These are phyloP conservation scores for Suillus hirtellus DNA, from an alignment of 768 basidiomycete genomes.

Conservation along the genomic window DNA sequence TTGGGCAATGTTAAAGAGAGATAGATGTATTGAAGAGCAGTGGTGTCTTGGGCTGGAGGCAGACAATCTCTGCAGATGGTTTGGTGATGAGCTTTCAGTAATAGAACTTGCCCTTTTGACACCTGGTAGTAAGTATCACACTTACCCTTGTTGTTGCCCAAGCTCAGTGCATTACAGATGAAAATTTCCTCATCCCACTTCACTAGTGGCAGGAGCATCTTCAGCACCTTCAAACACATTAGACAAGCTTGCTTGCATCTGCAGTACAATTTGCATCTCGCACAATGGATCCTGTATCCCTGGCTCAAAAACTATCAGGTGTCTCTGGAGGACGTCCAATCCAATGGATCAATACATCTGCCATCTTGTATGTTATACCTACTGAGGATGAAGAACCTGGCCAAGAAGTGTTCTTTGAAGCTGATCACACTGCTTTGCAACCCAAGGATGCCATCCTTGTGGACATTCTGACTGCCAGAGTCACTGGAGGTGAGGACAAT, in stretches of 20 bases:
- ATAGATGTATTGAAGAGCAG: conserved; percentile 3
- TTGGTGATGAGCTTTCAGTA: neutral
- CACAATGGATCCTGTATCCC: neutral
- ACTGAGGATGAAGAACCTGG: neutral
- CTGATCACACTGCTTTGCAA: neutral
- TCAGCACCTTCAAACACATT: conserved; percentile 16
- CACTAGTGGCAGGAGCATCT: conserved; percentile 13
- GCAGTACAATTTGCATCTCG: neutral
- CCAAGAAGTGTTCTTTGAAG: neutral
- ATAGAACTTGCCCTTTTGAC: conserved; percentile 6
- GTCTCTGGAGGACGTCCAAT: neutral
- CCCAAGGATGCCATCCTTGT: neutral
- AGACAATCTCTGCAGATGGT: neutral
- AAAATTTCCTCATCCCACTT: neutral
- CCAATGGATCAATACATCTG: neutral
- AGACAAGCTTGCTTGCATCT: conserved; percentile 15
- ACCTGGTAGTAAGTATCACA: conserved; percentile 10
- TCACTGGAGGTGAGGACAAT: neutral
- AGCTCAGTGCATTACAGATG: conserved; percentile 7
- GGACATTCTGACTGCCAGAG: neutral
- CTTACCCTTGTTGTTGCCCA: neutral
- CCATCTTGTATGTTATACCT: neutral
- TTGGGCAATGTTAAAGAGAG: conserved; percentile 13
- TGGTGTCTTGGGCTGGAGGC: neutral
- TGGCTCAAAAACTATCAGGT: neutral